Evolutionary conservation across 164 flowering plant species (phyloP), one percentile per base, ranked within the genome.

Genomic region (Berberis thunbergii): DNA sequence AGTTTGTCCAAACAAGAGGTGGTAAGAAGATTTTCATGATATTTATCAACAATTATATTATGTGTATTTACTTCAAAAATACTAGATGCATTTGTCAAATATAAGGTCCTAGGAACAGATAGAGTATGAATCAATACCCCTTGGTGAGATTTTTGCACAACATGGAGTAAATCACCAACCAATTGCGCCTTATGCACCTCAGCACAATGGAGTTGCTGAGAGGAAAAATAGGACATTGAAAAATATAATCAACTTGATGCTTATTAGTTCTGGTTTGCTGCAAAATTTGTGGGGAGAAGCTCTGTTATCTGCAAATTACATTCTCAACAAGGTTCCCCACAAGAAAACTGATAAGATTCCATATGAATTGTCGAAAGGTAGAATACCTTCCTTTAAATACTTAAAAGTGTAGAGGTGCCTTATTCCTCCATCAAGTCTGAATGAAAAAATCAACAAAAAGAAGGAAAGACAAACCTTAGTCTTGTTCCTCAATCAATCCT

Each of bases 261-360:
- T 54, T 38, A 54, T n/a, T 7, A 54, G 57, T 54, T 54, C 40
- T 12, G 57, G 40, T 13, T n/a, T 13, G 26, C 57, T 40, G 3
- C 57, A 54, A n/a, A 54, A 54, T 13, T 13, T 54, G 57, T 54
- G 57, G 38, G 57, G 57, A n/a, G 57, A 54, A 13, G 57, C 57
- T 2, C 0, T 54, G 3, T 40, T 54, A n/a, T n/a, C 40, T 26
- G 57, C 57, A 54, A 54, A 54, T 54, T 3, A 54, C 4, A 54
- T n/a, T n/a, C 57, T 54, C 9, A 52, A 52, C n/a, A 52, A 52
- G 11, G n/a, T 52, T 3, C 54, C n/a, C 11, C 54, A 7, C 54
- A 52, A 52, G 54, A 52, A 52, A 52, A 52, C 9, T 52, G 11
- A 52, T n/a, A 7, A 52, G n/a, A 52, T 40, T 3, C 57, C 57